Evolutionary conservation across 345 rosid species (phyloP).

Genomic region (Eucalyptus coolabah): DNA sequence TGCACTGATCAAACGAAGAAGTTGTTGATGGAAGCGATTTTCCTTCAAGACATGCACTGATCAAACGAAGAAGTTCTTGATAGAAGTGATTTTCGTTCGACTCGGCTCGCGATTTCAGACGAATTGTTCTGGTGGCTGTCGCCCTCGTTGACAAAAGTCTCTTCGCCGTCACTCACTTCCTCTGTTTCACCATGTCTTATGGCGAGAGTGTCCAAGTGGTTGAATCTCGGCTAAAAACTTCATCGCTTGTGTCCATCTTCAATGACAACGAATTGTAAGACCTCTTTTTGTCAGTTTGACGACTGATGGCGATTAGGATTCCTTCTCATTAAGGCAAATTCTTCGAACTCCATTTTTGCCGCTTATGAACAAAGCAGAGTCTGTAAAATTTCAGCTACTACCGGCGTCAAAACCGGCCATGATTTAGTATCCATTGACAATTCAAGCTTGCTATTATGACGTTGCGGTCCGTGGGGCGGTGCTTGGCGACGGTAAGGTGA

Average conservation of each 20-base stretch:
- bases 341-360: background rate
- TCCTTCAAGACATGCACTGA: no score
- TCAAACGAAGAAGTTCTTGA: no score
- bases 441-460: background rate
- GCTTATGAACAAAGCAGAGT: background rate
- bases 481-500: background rate
- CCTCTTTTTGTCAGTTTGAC: background rate
- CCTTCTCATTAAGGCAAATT: background rate
- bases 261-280: background rate
- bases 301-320: background rate
- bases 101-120: no score
- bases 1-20: no score
- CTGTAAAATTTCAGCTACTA: background rate
- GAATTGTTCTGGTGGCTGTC: no score
- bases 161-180: background rate
- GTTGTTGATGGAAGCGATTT: no score
- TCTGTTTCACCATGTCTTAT: background rate
- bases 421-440: background rate
- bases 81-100: no score
- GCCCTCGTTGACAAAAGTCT: no score
- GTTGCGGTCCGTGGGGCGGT: background rate
- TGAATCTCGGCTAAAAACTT: background rate
- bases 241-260: background rate
- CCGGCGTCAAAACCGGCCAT: background rate
- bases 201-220: background rate